Evolutionary conservation across 1,284 basidiomycete genomes (phyloP), one percentile per base, ranked within the genome.

Genomic region (Irpex sp.): DNA sequence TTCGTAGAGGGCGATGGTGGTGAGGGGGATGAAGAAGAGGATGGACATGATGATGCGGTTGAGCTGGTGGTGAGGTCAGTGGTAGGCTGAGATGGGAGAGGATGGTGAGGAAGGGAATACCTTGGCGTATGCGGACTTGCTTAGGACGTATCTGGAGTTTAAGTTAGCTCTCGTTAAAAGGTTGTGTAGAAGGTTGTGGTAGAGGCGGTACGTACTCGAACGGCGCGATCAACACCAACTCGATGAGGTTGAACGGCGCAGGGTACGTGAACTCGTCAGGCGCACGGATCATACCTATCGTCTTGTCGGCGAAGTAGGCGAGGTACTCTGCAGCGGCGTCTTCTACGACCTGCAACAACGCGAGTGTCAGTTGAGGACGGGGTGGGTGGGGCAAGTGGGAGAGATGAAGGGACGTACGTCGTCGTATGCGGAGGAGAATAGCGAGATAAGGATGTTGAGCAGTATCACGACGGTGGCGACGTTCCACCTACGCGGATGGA

Each of bases 381-480:
- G n/a, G n/a, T n/a, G 28, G 28, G 28, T 28, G 28, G 28, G 28
- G 28, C 65, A 58, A 23, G 12, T 33, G 56, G n/a, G 52, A 45
- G 48, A n/a, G 45, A 59, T 47, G 18, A 58, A 42, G 10, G 59
- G n/a, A 80, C 83, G 77, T 69, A 94, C 91, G 68, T 93, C 92
- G 14, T 87, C 84, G 71, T 96, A 96, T 0, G 94, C 93, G 39
- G 93, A 93, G 10, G 93, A 87, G 72, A 96, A 98, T 68, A 98
- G 77, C 10, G 96, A 98, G 67, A 99, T 94, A 67, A 99, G 82
- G 70, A 99, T 88, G 74, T 97, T 98, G 73, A 97, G 83, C 59
- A 98, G 82, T 65, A 98, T 87, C 61, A 98, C 82, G n/a, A 87
- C 87, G 1, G 93, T 90, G 49, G 88, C 81, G 54, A 94, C 83